phyloP scores from a whole-genome alignment of 495 filamentous ascomycete genomes.

The Darksidea phi region DNA sequence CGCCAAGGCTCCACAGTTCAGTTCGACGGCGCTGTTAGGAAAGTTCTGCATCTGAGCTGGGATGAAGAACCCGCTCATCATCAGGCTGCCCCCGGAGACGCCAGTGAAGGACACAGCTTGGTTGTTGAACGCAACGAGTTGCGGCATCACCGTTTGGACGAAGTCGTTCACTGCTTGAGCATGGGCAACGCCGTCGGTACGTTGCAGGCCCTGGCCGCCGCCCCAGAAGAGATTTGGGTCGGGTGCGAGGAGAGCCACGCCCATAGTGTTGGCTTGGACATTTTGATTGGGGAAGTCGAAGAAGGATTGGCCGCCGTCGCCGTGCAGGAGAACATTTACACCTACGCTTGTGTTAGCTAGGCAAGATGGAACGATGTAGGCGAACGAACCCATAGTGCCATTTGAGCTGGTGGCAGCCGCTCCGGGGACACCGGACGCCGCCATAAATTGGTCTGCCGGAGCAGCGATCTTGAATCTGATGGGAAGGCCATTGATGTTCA shows the following conservation, averaged over 20 bases:
- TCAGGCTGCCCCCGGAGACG: constrained; percentile 49
- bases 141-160: constrained; percentile 45
- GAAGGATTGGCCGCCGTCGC: constrained; percentile 58
- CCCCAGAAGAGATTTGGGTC: constrained; percentile 55
- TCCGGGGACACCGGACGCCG: constrained; percentile 45
- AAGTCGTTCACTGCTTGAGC: constrained; percentile 49
- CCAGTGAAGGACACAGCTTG: constrained; percentile 51
- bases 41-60: constrained; percentile 50
- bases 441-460: constrained; percentile 49
- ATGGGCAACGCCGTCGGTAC: constrained; percentile 53
- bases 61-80: constrained; percentile 52
- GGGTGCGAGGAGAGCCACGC: constrained; percentile 51
- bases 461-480: constrained; percentile 52
- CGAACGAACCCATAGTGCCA: constrained; percentile 42
- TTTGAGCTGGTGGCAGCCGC: constrained; percentile 37
- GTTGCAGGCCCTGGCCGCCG: constrained; percentile 48
- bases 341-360: not conserved
- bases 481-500: constrained; percentile 47
- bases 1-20: constrained; percentile 51
- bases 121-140: constrained; percentile 48
- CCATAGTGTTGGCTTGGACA: constrained; percentile 48
- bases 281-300: constrained; percentile 57
- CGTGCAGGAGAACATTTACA: constrained; percentile 52
- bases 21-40: constrained; percentile 43
- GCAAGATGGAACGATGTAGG: not conserved